phyloP scores from a whole-genome alignment of 1,284 basidiomycete species.

The Tilletiaria anomala region DNA sequence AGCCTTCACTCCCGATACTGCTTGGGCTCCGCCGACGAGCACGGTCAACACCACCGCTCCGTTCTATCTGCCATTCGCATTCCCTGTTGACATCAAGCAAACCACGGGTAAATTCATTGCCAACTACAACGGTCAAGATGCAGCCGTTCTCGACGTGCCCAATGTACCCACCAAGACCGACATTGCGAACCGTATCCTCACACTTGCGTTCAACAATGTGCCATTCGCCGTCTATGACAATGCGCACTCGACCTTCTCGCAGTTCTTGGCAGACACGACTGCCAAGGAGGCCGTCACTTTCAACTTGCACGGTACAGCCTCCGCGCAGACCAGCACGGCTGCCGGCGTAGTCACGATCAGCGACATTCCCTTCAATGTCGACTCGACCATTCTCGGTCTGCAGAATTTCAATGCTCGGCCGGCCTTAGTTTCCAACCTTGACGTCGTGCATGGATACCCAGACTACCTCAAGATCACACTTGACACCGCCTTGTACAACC shows the following conservation, averaged over 20 bases:
- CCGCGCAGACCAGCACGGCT: constrained; percentile 52
- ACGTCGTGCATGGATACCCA: constrained; percentile 56
- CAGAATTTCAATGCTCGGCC: constrained; percentile 55
- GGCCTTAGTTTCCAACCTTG: constrained; percentile 50
- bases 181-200: constrained; percentile 51
- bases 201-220: constrained; percentile 51
- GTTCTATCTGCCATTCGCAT: constrained; percentile 57
- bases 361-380: constrained; percentile 53
- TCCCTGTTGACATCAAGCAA: constrained; percentile 55
- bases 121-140: constrained; percentile 47
- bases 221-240: constrained; percentile 51
- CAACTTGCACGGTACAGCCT: constrained; percentile 50
- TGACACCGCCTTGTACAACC: constrained; percentile 39
- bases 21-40: constrained; percentile 47
- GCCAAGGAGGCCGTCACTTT: constrained; percentile 47
- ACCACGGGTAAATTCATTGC: constrained; percentile 53
- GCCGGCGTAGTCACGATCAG: constrained; percentile 51
- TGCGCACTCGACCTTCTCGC: constrained; percentile 48
- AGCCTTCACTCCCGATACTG: constrained; percentile 49
- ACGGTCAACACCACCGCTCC: constrained; percentile 51
- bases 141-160: constrained; percentile 54
- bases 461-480: constrained; percentile 58
- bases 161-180: constrained; percentile 52
- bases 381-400: constrained; percentile 52
- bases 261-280: constrained; percentile 57